These are phyloP conservation scores for Silene coronaria DNA, from an alignment of 179 eudicot species.

Conservation along the genomic window DNA sequence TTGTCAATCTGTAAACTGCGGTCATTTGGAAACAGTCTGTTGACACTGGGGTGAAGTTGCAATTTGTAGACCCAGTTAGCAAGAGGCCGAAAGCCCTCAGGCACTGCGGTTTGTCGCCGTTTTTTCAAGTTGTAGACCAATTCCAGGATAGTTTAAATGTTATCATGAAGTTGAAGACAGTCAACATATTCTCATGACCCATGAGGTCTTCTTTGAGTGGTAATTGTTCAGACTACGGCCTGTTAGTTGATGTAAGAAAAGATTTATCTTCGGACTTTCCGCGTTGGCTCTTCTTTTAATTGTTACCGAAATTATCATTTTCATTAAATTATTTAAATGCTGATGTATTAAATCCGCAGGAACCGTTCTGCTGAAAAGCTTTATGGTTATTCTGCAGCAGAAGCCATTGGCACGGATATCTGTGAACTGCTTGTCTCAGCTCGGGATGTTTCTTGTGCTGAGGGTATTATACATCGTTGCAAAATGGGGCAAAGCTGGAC, in stretches of 20 bases:
- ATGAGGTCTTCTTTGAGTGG: background rate
- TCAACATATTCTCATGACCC: background rate
- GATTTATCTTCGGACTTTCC: background rate
- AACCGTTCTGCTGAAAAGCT: constrained; percentile 73
- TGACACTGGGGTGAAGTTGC: background rate
- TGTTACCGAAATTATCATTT: background rate
- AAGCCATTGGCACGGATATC: constrained; percentile 65
- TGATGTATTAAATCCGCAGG: constrained; percentile 48
- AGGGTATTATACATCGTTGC: constrained; percentile 47
- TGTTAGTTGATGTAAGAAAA: background rate
- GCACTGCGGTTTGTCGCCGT: background rate
- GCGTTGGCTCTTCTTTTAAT: background rate
- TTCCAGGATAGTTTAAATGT: background rate
- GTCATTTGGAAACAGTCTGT: background rate
- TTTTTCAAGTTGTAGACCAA: background rate
- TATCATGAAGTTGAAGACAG: background rate
- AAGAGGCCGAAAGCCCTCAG: background rate
- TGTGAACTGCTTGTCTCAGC: constrained; percentile 48
- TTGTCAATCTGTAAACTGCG: background rate
- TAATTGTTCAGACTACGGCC: background rate
- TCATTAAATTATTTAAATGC: constrained; percentile 12
- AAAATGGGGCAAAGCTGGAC: constrained; percentile 73
- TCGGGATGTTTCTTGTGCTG: constrained; percentile 41
- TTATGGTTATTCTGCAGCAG: constrained; percentile 70
- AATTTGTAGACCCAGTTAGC: no score